These are phyloP conservation scores for Cercospora sojina DNA, from an alignment of 2,329 filamentous ascomycete genomes.

Conservation along the genomic window DNA sequence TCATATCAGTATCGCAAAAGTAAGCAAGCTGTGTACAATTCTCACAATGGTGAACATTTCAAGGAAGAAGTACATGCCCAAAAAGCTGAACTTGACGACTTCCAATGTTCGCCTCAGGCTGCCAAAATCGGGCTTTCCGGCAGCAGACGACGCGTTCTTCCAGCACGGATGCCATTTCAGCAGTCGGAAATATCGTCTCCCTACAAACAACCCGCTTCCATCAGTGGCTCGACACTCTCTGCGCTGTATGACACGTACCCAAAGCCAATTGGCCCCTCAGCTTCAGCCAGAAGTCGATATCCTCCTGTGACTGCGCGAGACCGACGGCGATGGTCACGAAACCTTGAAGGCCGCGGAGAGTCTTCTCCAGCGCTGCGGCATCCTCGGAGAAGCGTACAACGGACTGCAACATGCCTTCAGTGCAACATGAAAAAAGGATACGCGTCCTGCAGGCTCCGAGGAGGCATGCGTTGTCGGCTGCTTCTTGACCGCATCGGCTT, in stretches of 20 bases:
- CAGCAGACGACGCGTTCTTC: constrained; percentile 15
- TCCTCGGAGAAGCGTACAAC: constrained; percentile 25
- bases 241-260: constrained; percentile 34
- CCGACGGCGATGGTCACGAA: constrained; percentile 37
- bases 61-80: constrained; percentile 66
- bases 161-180: constrained; percentile 54
- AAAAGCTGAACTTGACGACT: constrained; percentile 57
- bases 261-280: constrained; percentile 46
- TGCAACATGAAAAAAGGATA: not conserved
- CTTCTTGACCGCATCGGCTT: constrained; percentile 1
- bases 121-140: constrained; percentile 31
- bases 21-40: not conserved
- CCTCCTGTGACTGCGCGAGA: constrained; percentile 37
- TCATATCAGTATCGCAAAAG: not conserved
- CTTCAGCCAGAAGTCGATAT: constrained; percentile 40
- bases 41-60: constrained; percentile 62
- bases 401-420: constrained; percentile 16
- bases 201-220: constrained; percentile 32
- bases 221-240: constrained; percentile 10
- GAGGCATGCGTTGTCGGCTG: not conserved
- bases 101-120: constrained; percentile 49
- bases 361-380: constrained; percentile 61
- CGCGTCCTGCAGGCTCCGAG: not conserved
- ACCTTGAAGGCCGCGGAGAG: constrained; percentile 58
- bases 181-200: constrained; percentile 64